Evolutionary conservation across 2,329 filamentous ascomycete species (phyloP), one percentile per base, ranked within the genome.

Genomic region (Ampelomyces quisqualis): DNA sequence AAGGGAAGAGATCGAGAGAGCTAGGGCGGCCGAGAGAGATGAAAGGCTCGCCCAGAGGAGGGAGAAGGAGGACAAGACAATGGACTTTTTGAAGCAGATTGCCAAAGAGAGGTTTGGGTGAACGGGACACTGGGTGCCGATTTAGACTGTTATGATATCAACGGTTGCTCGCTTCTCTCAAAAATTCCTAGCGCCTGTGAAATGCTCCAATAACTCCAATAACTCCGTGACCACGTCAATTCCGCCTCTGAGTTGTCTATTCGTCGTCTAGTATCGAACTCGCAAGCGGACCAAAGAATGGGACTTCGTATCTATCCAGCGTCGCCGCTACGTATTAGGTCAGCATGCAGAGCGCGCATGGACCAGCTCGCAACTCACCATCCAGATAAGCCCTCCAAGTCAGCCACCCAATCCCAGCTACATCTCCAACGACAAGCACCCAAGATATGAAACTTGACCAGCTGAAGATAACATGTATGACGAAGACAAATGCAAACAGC

Each of bases 221-320:
- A 24, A 34, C 31, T n/a, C 31, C 20, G 20, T 48, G 44, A n/a
- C 38, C 34, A 28, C 13, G 6, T 29, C 32, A 34, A 24, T 20
- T 20, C 10, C n/a, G 8, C 4, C 6, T 20, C 27, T 8, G 3
- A 14, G 2, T 20, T n/a, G 10, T 18, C 32, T 55, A 85, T 67
- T 96, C 93, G 63, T 95, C 88, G 60, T 96, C 91, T 42, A 97
- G 77, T 62, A 96, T 91, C 18, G 86, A 86, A 69, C 85, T 95
- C 29, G 93, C 93, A 55, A 96, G 73, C 28, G 77, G 77, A 4
- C 93, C 93, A 60, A 97, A 85, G 60, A 95, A 82, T 0, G 91
- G 91, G 2, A 96, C 78, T 68, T 97, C 90, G 48, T 84, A 94
- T 64, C 91, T 73, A 53, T 75, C 66, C 27, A 84, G 71, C 1